Evolutionary conservation across 352 stramenopile genomes (phyloP).

Genomic region (Pythium folliculosum): DNA sequence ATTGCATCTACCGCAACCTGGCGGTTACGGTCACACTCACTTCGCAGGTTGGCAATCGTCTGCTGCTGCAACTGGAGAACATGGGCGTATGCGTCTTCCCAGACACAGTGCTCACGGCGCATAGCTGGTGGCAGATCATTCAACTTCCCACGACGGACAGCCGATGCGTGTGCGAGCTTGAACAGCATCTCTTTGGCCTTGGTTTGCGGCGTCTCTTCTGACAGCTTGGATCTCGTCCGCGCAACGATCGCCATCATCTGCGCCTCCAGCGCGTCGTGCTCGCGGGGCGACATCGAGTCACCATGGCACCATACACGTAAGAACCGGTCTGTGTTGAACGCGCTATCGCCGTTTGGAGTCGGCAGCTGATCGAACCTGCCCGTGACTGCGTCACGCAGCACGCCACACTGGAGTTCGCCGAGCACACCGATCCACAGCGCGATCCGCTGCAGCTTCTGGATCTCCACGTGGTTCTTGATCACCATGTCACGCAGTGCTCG

Average conservation of each 20-base stretch:
- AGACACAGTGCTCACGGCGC: slow-evolving; percentile 39
- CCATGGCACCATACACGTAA: slow-evolving; percentile 54
- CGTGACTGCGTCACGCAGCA: slow-evolving; percentile 39
- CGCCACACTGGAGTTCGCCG: slow-evolving; percentile 54
- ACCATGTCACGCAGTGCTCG: slow-evolving; percentile 49
- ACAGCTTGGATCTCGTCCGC: slow-evolving; percentile 54
- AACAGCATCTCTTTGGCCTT: slow-evolving; percentile 74
- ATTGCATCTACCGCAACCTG: slow-evolving; percentile 49
- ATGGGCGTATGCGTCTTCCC: slow-evolving; percentile 78
- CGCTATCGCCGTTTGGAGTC: slow-evolving; percentile 36
- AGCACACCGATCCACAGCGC: slow-evolving; percentile 49
- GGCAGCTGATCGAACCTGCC: slow-evolving; percentile 61
- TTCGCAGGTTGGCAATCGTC: slow-evolving; percentile 58
- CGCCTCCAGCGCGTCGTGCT: slow-evolving; percentile 44
- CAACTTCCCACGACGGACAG: slow-evolving; percentile 4
- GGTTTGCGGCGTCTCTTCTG: slow-evolving; percentile 50
- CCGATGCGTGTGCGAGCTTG: slow-evolving; percentile 43
- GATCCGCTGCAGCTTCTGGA: slow-evolving; percentile 69
- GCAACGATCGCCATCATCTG: slow-evolving; percentile 73
- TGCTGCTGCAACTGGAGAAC: slow-evolving; percentile 79
- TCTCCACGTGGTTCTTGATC: slow-evolving; percentile 66
- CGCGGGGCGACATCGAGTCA: slow-evolving; percentile 31
- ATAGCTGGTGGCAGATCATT: slow-evolving; percentile 33
- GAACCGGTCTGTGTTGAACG: slow-evolving; percentile 44
- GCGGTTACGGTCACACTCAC: slow-evolving; percentile 53